These are phyloP conservation scores for Prillingera fragicola DNA, from an alignment of 1,284 basidiomycete genomes.

Conservation along the genomic window DNA sequence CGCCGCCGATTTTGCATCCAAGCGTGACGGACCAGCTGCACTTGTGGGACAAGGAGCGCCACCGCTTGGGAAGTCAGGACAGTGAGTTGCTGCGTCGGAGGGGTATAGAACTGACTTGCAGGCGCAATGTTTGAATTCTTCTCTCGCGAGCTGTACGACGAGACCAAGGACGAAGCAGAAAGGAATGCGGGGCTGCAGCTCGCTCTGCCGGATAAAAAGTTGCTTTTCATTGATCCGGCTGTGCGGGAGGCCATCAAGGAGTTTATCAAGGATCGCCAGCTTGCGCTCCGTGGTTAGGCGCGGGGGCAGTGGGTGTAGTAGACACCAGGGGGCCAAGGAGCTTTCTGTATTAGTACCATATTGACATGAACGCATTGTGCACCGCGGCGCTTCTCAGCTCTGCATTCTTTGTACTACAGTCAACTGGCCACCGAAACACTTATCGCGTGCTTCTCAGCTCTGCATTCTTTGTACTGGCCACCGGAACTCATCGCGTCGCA, in stretches of 20 bases:
- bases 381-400: no score
- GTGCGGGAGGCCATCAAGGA: conserved; percentile 40
- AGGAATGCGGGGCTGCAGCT: conserved; percentile 31
- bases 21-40: conserved; percentile 96
- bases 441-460: no score
- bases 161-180: conserved; percentile 32
- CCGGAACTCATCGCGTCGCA: neutral
- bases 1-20: conserved; percentile 42
- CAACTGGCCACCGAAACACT: no score
- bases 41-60: conserved; percentile 94
- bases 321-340: no score
- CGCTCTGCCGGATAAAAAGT: conserved; percentile 25
- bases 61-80: conserved; percentile 79
- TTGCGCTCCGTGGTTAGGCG: conserved; percentile 29
- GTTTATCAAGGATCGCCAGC: conserved; percentile 35
- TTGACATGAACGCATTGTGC: no score
- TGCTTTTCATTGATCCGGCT: conserved; percentile 38
- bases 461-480: neutral
- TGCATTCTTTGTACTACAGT: no score
- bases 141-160: conserved; percentile 43
- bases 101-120: conserved; percentile 9
- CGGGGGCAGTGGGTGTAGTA: no score
- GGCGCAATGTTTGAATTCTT: conserved; percentile 42
- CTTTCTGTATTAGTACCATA: no score
- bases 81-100: conserved; percentile 58